Evolutionary conservation across 1,284 basidiomycete species (phyloP).

Genomic region (Termitomyces sp.): DNA sequence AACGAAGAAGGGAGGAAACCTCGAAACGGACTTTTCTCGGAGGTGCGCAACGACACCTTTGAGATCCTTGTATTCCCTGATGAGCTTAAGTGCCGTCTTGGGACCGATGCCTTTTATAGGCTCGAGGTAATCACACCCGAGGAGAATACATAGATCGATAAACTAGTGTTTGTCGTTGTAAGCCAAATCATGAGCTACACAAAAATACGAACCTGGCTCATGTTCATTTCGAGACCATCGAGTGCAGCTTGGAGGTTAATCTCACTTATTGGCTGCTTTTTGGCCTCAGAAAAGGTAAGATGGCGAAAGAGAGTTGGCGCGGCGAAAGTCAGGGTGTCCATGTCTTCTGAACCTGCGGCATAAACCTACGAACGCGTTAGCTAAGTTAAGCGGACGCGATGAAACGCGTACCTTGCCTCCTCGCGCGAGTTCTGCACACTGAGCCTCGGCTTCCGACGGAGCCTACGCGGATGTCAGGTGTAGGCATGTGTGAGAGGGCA

Average conservation of each 20-base stretch:
- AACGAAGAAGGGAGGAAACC: neutral
- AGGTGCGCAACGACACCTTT: conserved; percentile 79
- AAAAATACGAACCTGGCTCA: conserved; percentile 66
- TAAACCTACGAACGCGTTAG: conserved; percentile 60
- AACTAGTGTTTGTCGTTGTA: conserved; percentile 51
- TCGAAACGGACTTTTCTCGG: conserved; percentile 60
- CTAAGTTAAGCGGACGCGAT: neutral
- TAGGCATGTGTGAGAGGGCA: conserved; percentile 1
- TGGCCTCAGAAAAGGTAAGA: conserved; percentile 97
- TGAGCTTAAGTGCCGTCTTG: conserved; percentile 91
- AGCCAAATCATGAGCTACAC: neutral
- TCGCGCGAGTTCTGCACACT: conserved; percentile 94
- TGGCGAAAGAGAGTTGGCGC: conserved; percentile 91
- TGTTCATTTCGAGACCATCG: conserved; percentile 86
- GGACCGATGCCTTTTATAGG: conserved; percentile 94
- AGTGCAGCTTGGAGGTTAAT: conserved; percentile 82
- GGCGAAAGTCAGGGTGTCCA: conserved; percentile 98
- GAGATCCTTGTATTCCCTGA: conserved; percentile 84
- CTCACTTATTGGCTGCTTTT: conserved; percentile 96
- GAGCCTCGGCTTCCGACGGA: conserved; percentile 97
- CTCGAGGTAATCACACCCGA: conserved; percentile 98
- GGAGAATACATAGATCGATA: conserved; percentile 93
- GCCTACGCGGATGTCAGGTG: conserved; percentile 50
- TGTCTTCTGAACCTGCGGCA: conserved; percentile 97
- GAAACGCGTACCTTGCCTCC: conserved; percentile 72